Conservation (phyloP, 371 early-diverging fungal genomes). For the Saksenaea vasiformis region DNA sequence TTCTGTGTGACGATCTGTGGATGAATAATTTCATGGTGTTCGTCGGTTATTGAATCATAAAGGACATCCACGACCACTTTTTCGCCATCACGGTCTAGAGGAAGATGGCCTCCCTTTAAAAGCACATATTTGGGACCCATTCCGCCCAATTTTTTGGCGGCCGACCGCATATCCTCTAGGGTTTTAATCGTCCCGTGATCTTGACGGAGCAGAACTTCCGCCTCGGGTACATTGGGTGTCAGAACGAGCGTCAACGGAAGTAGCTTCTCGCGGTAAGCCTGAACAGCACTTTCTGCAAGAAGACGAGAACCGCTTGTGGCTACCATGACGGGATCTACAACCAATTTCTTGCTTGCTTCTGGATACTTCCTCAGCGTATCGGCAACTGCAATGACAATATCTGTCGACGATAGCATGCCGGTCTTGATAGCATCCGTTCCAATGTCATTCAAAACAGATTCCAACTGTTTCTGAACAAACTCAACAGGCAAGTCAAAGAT, state of each 20-base stretch:
- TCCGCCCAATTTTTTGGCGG: conserved; percentile 50
- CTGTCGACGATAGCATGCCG: conserved; percentile 76
- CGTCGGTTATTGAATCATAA: conserved; percentile 45
- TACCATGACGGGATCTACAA: conserved; percentile 90
- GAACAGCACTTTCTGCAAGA: conserved; percentile 63
- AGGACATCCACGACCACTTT: conserved; percentile 64
- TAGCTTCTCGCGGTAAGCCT: conserved; percentile 51
- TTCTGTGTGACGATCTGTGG: conserved; percentile 63
- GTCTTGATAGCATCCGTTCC: conserved; percentile 79
- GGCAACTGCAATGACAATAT: conserved; percentile 62
- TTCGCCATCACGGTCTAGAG: conserved; percentile 36
- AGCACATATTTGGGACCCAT: conserved; percentile 62
- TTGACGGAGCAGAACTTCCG: conserved; percentile 57
- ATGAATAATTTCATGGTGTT: conserved; percentile 50
- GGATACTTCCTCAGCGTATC: conserved; percentile 42
- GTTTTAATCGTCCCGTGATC: conserved; percentile 40
- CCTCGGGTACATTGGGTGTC: conserved; percentile 86
- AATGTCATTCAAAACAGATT: conserved; percentile 76
- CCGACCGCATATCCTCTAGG: conserved; percentile 53
- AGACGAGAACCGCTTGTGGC: conserved; percentile 73
- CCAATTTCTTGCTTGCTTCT: conserved; percentile 38
- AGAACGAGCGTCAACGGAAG: conserved; percentile 72
- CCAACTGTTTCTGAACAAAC: conserved; percentile 73
- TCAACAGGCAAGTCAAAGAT: conserved; percentile 62
- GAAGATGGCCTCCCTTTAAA: conserved; percentile 84